phyloP scores from a whole-genome alignment of 2,329 filamentous ascomycete species.

The Alternaria arborescens region DNA sequence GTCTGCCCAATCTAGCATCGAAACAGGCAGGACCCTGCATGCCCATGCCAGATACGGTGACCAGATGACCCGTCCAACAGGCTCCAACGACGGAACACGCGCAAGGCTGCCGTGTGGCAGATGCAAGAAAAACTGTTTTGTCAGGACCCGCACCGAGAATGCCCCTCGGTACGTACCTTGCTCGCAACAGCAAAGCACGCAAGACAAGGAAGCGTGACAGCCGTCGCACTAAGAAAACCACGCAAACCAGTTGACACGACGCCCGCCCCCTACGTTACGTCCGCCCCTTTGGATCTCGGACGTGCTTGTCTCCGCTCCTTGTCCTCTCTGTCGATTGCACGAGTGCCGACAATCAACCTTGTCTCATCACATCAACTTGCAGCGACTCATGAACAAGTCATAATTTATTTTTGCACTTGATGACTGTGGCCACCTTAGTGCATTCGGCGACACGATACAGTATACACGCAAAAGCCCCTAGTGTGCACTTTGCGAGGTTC shows the following conservation, averaged over 20 bases:
- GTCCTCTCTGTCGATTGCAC: neutral
- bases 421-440: neutral
- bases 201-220: neutral
- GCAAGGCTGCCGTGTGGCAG: constrained; percentile 7
- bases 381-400: neutral
- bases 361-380: neutral
- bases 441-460: neutral
- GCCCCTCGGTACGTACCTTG: neutral
- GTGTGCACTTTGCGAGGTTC: neutral
- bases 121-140: constrained; percentile 7
- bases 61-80: constrained; percentile 6
- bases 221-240: constrained; percentile 4
- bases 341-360: neutral
- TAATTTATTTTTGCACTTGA: neutral
- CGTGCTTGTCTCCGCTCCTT: neutral
- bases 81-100: neutral
- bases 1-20: constrained; percentile 8
- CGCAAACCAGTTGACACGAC: neutral
- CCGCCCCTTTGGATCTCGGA: neutral
- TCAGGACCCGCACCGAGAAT: neutral
- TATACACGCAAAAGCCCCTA: neutral
- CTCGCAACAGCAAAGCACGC: constrained; percentile 3
- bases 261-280: neutral
- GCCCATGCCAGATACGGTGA: constrained; percentile 7
- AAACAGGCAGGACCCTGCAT: constrained; percentile 14